These are phyloP conservation scores for Cucurbita moschata DNA, from an alignment of 306 rosid species.

Conservation along the genomic window DNA sequence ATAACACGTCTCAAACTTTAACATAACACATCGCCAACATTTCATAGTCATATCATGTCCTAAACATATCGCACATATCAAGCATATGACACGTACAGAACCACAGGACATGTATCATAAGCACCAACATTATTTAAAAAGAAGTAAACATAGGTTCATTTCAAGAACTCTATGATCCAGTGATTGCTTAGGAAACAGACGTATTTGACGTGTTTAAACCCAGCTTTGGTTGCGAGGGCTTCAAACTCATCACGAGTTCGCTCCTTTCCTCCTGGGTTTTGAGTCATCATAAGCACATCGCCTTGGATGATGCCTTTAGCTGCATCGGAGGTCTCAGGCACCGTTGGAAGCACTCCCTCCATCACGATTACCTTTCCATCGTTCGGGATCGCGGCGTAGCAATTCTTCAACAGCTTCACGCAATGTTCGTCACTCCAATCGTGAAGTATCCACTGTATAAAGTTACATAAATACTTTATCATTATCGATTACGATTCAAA, in stretches of 20 bases:
- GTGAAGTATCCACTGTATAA: slow-evolving; percentile 24
- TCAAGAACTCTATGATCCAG: slow-evolving; percentile 45
- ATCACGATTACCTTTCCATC: slow-evolving; percentile 37
- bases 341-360: slow-evolving; percentile 23
- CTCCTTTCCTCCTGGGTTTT: slow-evolving; percentile 37
- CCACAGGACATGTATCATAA: too few relatives aligned
- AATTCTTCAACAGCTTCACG: slow-evolving; percentile 28
- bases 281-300: slow-evolving; percentile 42
- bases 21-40: too few relatives aligned
- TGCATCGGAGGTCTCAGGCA: slow-evolving; percentile 16
- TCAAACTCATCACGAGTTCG: slow-evolving; percentile 24
- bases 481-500: too few relatives aligned
- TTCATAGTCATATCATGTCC: too few relatives aligned
- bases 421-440: slow-evolving; percentile 26
- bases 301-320: neutral
- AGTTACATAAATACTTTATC: too few relatives aligned
- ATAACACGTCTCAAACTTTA: too few relatives aligned
- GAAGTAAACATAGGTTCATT: neutral
- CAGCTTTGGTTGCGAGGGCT: slow-evolving; percentile 28
- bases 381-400: slow-evolving; percentile 29
- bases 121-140: too few relatives aligned
- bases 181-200: slow-evolving; percentile 14
- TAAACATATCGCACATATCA: too few relatives aligned
- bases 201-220: slow-evolving; percentile 30
- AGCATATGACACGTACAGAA: too few relatives aligned